Base-by-base conservation (phyloP, 2,329 filamentous ascomycete species). In the Paracoccidioides lutzii region DNA sequence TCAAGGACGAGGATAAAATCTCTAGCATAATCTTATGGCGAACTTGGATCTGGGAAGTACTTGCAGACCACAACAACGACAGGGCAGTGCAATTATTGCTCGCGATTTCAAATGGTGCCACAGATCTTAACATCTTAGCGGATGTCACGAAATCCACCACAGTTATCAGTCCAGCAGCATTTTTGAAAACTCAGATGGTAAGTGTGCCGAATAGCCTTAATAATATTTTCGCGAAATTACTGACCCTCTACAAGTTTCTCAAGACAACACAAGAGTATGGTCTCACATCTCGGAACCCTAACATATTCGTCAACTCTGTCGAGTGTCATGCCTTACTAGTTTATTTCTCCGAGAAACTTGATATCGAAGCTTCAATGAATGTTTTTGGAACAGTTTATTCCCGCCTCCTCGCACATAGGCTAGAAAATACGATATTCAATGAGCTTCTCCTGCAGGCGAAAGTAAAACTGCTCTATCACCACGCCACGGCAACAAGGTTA, bases 361-460 rank as follows among this genome's bases (percentile, higher is more conserved):
- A 71, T 40, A 59, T 76, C 0, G 59, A 65, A 5, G 58, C 63
- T 4, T 67, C 74, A 1, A 60, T 80, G 0, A 60, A 69, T 1
- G 53, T 67, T 14, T 76, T 77, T 55, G 57, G 55, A 8, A n/a
- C 76, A 75, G 40, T 75, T 78, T 61, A 64, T 64, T 6, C 67
- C 65, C 55, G 71, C 76, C 54, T 72, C 67, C 45, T 76, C 7
- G 61, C 64, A 1, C 68, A 82, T 4, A 59, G 62, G 22, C 48
- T 62, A 14, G 65, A 62, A 51, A 62, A 66, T 4, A 65, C 71
- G 0, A 69, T 70, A 6, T 59, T 70, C 0, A 64, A 71, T 41
- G 87, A 95, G 67, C 71, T 79, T 0, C 71, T 89, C 0, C 78
- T 90, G 14, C 88, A 95, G 71, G 77, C 78, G 55, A 80, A 83